Percentiles rank a stretch among this genome's conserved stretches.
phyloP scores from a whole-genome alignment of 768 basidiomycete genomes.

The Zangia roseola region DNA sequence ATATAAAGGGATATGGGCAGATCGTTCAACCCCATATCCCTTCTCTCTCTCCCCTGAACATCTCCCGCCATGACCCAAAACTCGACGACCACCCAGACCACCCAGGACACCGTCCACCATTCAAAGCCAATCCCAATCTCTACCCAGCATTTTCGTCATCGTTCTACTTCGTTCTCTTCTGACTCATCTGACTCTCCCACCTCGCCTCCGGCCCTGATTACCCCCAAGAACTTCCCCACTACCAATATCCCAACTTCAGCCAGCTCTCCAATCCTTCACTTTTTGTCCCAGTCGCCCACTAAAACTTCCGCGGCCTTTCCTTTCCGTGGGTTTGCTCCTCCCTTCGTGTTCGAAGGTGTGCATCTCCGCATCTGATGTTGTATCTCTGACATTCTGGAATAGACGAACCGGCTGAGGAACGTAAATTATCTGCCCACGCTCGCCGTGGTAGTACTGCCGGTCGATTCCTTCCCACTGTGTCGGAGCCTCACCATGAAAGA shows the following conservation, averaged over 20 bases:
- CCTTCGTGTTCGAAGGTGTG: constrained; percentile 64
- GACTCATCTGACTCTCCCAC: constrained; percentile 53
- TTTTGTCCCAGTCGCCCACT: constrained; percentile 58
- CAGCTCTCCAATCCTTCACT: constrained; percentile 71
- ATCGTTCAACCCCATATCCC: neutral
- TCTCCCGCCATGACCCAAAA: constrained; percentile 16
- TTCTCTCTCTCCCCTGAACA: constrained; percentile 4
- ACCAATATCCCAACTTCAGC: constrained; percentile 52
- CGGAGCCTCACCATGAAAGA: constrained; percentile 57
- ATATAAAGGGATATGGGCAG: constrained; percentile 12
- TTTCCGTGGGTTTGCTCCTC: constrained; percentile 50
- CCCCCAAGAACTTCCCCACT: constrained; percentile 43
- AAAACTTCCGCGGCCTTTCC: constrained; percentile 57
- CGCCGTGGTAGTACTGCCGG: constrained; percentile 62
- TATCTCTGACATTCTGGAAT: constrained; percentile 8
- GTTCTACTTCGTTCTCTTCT: constrained; percentile 65
- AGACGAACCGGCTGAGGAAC: constrained; percentile 44
- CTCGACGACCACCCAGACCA: neutral
- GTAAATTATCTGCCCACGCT: constrained; percentile 44
- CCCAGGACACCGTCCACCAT: constrained; percentile 40
- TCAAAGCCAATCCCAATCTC: constrained; percentile 68
- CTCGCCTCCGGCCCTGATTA: constrained; percentile 51
- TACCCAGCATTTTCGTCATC: constrained; percentile 44
- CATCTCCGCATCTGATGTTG: constrained; percentile 3
- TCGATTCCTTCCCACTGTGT: constrained; percentile 49